phyloP scores from a whole-genome alignment of 164 flowering plant genomes.

The Saururus chinensis region DNA sequence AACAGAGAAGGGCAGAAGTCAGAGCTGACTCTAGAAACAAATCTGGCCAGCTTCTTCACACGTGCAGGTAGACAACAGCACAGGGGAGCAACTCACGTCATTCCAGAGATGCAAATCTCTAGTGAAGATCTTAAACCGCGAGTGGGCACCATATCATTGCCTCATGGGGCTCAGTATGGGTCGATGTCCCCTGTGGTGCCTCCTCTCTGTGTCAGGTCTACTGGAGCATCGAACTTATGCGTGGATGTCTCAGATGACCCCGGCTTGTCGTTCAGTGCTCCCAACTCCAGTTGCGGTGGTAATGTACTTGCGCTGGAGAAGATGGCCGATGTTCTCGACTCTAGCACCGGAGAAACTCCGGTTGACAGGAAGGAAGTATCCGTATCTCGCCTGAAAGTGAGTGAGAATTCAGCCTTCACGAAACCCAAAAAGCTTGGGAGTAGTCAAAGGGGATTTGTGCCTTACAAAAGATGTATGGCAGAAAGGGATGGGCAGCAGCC shows the following conservation, averaged over 20 bases:
- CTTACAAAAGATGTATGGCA: slow-evolving; percentile 50
- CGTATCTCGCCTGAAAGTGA: slow-evolving; percentile 13
- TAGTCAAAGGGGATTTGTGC: slow-evolving; percentile 45
- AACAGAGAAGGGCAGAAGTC: slow-evolving; percentile 12
- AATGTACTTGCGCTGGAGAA: slow-evolving; percentile 15
- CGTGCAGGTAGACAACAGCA: slow-evolving; percentile 13
- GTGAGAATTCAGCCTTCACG: slow-evolving; percentile 20
- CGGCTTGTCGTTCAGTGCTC: slow-evolving; percentile 27
- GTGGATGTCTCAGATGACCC: slow-evolving; percentile 8
- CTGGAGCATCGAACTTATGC: slow-evolving; percentile 7
- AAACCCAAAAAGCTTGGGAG: slow-evolving; percentile 1
- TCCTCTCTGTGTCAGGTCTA: slow-evolving; percentile 9
- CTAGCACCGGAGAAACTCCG: slow-evolving; percentile 7
- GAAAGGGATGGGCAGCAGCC: slow-evolving; percentile 26
- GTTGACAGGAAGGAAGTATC: slow-evolving; percentile 6
- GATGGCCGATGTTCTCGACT: slow-evolving; percentile 18
- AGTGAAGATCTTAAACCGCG: slow-evolving; percentile 8
- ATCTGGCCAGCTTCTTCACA: slow-evolving; percentile 2
- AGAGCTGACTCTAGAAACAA: slow-evolving; percentile 4
- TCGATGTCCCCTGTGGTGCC: slow-evolving; percentile 16
- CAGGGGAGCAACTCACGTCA: slow-evolving; percentile 6
- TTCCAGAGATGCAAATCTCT: slow-evolving; percentile 17
- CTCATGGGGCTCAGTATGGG: slow-evolving; percentile 29
- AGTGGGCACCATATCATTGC: slow-evolving; percentile 12
- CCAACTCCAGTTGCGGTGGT: slow-evolving; percentile 18